A percentile compares a stretch with the other conserved stretches of the same genome.
These are phyloP conservation scores for Aspergillus sp. DNA, from an alignment of 2,329 filamentous ascomycete species.

Conservation along the genomic window DNA sequence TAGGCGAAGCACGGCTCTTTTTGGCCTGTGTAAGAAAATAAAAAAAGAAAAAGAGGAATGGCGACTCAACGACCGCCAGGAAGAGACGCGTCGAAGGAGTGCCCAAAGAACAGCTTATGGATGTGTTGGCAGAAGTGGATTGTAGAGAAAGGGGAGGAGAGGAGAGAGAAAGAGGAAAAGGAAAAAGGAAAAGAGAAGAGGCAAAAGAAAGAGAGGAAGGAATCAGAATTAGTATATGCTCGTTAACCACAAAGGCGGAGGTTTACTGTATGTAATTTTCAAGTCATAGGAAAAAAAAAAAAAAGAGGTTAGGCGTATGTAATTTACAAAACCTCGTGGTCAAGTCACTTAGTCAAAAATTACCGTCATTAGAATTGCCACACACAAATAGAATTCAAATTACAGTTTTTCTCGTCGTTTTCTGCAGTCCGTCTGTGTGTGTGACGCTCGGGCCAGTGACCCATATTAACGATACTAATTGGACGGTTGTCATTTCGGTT, in stretches of 20 bases:
- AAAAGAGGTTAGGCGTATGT: too few relatives aligned
- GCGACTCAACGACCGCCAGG: conserved; percentile 23
- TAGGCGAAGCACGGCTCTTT: conserved; percentile 6
- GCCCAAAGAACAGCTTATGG: conserved; percentile 8
- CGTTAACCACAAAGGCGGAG: too few relatives aligned
- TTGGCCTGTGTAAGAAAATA: conserved; percentile 16
- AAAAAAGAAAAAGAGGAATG: conserved; percentile 4
- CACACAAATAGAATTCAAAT: conserved; percentile 5
- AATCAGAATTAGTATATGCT: conserved; percentile 1
- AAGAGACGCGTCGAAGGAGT: conserved; percentile 20
- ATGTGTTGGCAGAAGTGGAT: conserved; percentile 17
- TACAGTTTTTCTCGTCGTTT: conserved; percentile 3
- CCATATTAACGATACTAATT: conserved; percentile 11
- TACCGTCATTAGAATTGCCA: not conserved
- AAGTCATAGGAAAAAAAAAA: conserved; percentile 11
- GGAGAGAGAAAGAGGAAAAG: conserved; percentile 1
- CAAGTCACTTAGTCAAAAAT: conserved; percentile 8
- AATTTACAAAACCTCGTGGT: too few relatives aligned
- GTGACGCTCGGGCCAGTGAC: conserved; percentile 16
- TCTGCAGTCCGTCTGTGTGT: not conserved
- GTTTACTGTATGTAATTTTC: conserved; percentile 5
- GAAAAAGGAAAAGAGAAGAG: not conserved
- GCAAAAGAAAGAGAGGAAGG: conserved; percentile 7
- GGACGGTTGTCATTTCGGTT: conserved; percentile 14
- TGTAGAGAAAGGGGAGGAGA: conserved; percentile 9